Percentiles rank a stretch among this genome's conserved stretches.
These are phyloP conservation scores for Coniochaeta sp. DNA, from an alignment of 2,329 filamentous ascomycete species.

Conservation along the genomic window DNA sequence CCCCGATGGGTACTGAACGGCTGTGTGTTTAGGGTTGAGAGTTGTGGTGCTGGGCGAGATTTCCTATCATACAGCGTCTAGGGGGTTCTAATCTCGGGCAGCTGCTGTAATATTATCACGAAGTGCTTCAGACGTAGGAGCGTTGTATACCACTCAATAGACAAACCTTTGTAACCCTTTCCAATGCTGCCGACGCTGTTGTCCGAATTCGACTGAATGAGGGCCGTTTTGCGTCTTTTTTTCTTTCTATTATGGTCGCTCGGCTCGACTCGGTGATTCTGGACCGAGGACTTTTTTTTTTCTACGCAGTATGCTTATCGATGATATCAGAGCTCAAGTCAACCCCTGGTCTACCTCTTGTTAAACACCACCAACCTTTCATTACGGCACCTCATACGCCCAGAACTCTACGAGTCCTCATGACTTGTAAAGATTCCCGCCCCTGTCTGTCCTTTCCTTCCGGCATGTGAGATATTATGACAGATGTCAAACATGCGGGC, in stretches of 20 bases:
- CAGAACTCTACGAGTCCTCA: too few species aligned
- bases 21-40: neutral
- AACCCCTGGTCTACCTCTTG: too few species aligned
- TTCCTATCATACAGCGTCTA: neutral
- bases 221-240: too few species aligned
- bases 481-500: slow-evolving; percentile 43
- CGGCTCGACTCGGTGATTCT: neutral
- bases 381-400: neutral
- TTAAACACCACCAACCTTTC: neutral
- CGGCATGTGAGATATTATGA: slow-evolving; percentile 36
- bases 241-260: neutral
- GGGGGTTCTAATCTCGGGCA: neutral
- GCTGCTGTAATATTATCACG: neutral
- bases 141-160: slow-evolving; percentile 1
- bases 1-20: neutral
- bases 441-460: neutral
- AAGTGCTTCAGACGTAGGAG: neutral
- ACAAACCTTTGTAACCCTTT: neutral
- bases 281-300: neutral
- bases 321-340: slow-evolving; percentile 1
- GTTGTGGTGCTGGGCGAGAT: neutral
- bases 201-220: too few species aligned
- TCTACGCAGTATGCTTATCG: too few species aligned
- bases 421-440: too few species aligned
- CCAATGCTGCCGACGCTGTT: neutral